A percentile compares a stretch with the other conserved stretches of the same genome.
phyloP scores from a whole-genome alignment of 495 filamentous ascomycete species.

The Aspergillus asperescens region DNA sequence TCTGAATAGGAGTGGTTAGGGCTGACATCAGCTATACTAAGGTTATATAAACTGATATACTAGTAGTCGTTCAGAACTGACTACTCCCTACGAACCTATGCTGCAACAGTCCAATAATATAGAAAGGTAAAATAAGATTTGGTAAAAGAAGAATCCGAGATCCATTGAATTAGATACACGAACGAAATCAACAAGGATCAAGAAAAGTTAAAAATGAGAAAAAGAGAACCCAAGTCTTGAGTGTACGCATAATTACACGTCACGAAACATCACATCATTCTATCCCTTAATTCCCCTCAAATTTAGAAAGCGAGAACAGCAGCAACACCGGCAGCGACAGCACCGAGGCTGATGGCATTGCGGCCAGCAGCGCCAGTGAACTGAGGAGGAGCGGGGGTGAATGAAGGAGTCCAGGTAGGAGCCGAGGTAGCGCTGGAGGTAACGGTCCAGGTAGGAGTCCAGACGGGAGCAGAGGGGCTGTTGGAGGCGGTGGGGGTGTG shows the following conservation, averaged over 20 bases:
- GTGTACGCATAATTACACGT: not conserved
- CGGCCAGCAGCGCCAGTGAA: constrained; percentile 47
- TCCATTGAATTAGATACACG: constrained; percentile 11
- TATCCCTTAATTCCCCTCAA: not conserved
- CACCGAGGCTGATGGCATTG: constrained; percentile 42
- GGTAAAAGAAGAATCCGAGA: not conserved
- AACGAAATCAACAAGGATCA: not conserved
- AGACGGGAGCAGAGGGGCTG: constrained; percentile 18
- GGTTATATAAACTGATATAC: too few relatives aligned
- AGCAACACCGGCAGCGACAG: constrained; percentile 39
- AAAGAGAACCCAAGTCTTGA: not conserved
- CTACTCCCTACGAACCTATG: not conserved
- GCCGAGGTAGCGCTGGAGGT: constrained; percentile 20
- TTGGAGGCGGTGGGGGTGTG: constrained; percentile 17
- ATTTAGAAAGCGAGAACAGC: constrained; percentile 39
- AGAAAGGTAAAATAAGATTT: not conserved
- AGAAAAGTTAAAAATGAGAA: not conserved
- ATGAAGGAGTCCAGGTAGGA: constrained; percentile 17
- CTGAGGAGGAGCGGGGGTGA: constrained; percentile 26
- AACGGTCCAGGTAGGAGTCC: constrained; percentile 16
- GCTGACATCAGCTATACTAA: too few relatives aligned
- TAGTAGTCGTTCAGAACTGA: not conserved
- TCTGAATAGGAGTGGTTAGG: too few relatives aligned
- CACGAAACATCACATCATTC: constrained; percentile 3
- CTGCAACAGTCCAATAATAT: too few relatives aligned